Evolutionary conservation across 2,329 filamentous ascomycete genomes (phyloP).

Genomic region (Claviceps sp.): DNA sequence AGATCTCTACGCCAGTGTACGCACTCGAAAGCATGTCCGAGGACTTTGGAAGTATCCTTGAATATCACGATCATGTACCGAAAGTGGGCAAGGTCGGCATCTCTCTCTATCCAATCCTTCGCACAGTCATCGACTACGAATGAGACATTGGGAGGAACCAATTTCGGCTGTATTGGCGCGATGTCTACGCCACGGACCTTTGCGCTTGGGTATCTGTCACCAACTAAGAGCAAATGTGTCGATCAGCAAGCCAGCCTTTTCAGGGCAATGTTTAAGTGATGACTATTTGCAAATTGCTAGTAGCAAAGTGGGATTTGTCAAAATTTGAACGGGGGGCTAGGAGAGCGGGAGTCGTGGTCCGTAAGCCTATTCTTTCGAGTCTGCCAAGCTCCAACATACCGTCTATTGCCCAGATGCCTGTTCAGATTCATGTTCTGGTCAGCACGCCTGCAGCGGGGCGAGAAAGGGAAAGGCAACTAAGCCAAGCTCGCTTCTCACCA

Average conservation of each 20-base stretch:
- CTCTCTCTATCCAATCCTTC: constrained; percentile 15
- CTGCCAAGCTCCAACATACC: background rate
- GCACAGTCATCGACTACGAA: constrained; percentile 25
- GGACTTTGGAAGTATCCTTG: constrained; percentile 8
- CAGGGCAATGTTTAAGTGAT: too few relatives aligned
- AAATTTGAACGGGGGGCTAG: background rate
- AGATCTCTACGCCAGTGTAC: background rate
- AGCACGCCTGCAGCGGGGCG: background rate
- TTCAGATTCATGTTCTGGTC: background rate
- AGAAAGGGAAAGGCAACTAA: background rate
- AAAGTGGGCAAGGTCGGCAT: constrained; percentile 19
- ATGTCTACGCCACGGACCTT: constrained; percentile 25
- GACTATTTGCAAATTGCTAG: too few relatives aligned
- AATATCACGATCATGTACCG: constrained; percentile 11
- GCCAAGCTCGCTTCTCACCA: constrained; percentile 2
- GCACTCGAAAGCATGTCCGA: constrained; percentile 11
- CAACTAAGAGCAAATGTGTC: background rate
- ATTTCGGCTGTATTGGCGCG: constrained; percentile 26
- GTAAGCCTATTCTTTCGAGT: background rate
- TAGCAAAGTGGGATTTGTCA: too few relatives aligned
- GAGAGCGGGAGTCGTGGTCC: background rate
- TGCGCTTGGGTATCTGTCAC: constrained; percentile 20
- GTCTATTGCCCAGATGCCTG: constrained; percentile 9
- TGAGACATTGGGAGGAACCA: constrained; percentile 26
- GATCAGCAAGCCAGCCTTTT: background rate